phyloP scores from a whole-genome alignment of 2,329 filamentous ascomycete species.

The Pseudonectria foliicola region DNA sequence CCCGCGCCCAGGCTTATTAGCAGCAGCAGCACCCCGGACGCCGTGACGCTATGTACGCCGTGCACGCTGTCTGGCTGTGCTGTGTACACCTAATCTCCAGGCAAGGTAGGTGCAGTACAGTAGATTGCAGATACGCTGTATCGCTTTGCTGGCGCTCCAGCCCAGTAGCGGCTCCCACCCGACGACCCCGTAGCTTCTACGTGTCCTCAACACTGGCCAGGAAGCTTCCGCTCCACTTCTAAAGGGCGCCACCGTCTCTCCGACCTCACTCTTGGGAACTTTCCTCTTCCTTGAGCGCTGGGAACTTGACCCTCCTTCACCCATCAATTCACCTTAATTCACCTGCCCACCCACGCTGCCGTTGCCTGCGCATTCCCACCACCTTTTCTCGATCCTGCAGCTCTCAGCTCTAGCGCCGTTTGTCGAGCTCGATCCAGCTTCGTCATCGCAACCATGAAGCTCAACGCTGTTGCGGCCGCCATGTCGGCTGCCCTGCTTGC shows the following conservation, averaged over 20 bases:
- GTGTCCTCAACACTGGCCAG: slow-evolving; percentile 26
- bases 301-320: slow-evolving; percentile 10
- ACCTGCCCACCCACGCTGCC: background rate
- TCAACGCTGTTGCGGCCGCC: slow-evolving; percentile 70
- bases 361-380: slow-evolving; percentile 7
- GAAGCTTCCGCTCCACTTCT: slow-evolving; percentile 18
- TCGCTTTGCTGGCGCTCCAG: too few species aligned
- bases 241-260: slow-evolving; percentile 20
- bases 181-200: slow-evolving; percentile 25
- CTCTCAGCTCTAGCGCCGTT: slow-evolving; percentile 5
- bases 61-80: too few species aligned
- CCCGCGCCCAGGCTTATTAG: too few species aligned
- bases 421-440: slow-evolving; percentile 7
- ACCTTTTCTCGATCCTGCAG: slow-evolving; percentile 3
- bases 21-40: too few species aligned
- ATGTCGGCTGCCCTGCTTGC: slow-evolving; percentile 67
- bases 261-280: slow-evolving; percentile 23
- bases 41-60: too few species aligned
- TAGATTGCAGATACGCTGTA: too few species aligned
- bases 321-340: slow-evolving; percentile 1
- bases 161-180: too few species aligned
- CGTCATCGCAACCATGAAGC: slow-evolving; percentile 70
- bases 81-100: too few species aligned
- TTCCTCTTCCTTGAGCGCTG: slow-evolving; percentile 22
- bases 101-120: too few species aligned